Base-by-base conservation (phyloP, 768 basidiomycete genomes). In the Suillus fuscotomentosus region DNA sequence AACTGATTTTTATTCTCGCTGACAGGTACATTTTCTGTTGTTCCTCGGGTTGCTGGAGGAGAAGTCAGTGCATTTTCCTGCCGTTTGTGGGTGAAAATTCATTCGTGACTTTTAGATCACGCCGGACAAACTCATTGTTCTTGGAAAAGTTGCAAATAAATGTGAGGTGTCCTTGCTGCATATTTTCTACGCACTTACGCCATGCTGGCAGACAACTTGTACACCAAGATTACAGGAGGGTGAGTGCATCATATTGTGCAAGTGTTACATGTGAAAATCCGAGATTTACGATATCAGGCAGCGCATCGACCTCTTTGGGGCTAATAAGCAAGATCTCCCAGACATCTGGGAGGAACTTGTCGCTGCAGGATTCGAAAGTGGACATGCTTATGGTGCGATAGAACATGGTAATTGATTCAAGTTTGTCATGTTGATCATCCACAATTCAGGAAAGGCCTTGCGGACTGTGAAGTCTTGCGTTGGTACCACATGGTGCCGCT, bases 381-480 rank as follows among this genome's bases (percentile, higher is more conserved):
- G 90, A 2, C 89, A 91, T 69, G 91, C 87, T 0, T 91, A 91
- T 70, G 90, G 89, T 65, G 85, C 85, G 69, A 43, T 15, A 48
- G 38, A 22, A 22, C 39, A 8, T 24, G 6, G 14, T 2, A 22
- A 34, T 59, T 10, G 48, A 48, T 10, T 51, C 13, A 43, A 41
- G 8, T 36, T 6, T 36, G 47, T 61, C 36, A 11, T 39, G 38
- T 53, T 56, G 36, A 41, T 43, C 36, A 55, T 60, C 7, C 50
- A 59, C 27, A n/a, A 27, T 17, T 24, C 47, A 77, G 76, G 77
- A n/a, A 80, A 80, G 65, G 80, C 83, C 11, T 75, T 91, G 43
- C 80, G 90, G n/a, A 90, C 89, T 0, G 89, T 92, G 60, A 91
- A 92, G 75, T 86, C 84, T 0, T 91, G 91, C 69, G 90, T 92